Evolutionary conservation across 1,284 basidiomycete species (phyloP).

Genomic region (Termitomyces sp.): DNA sequence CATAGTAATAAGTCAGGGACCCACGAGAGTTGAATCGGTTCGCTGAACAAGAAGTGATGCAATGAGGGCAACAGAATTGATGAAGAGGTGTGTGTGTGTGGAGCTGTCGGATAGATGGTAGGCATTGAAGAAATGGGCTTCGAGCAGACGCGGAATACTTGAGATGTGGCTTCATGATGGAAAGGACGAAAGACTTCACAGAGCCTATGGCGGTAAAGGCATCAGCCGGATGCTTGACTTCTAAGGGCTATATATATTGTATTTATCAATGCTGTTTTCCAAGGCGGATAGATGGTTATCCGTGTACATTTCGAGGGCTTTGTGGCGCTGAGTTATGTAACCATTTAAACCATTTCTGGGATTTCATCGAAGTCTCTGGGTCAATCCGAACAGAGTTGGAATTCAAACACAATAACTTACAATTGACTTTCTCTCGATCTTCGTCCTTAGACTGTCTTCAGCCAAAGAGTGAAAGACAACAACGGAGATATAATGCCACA

Average conservation of each 20-base stretch:
- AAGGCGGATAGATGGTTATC: background rate
- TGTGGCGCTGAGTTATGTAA: background rate
- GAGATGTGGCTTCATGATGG: no score
- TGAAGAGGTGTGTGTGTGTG: no score
- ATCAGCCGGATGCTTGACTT: background rate
- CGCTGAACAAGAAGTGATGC: background rate
- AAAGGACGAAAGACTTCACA: background rate
- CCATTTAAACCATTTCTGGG: no score
- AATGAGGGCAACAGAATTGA: no score
- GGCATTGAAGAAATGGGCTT: no score
- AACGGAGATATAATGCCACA: background rate
- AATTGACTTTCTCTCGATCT: background rate
- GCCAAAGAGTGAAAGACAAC: background rate
- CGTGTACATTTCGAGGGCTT: no score
- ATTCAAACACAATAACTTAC: background rate
- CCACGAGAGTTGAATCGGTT: background rate
- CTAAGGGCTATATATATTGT: background rate
- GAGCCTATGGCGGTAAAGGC: background rate
- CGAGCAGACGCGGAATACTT: no score
- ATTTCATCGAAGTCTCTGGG: background rate
- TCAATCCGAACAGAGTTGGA: background rate
- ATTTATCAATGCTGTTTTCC: background rate
- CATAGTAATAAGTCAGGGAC: background rate
- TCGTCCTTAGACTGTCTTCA: background rate
- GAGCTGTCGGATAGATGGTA: no score